These are phyloP conservation scores for Cochlearia excelsa DNA, from an alignment of 345 rosid species.

Conservation along the genomic window DNA sequence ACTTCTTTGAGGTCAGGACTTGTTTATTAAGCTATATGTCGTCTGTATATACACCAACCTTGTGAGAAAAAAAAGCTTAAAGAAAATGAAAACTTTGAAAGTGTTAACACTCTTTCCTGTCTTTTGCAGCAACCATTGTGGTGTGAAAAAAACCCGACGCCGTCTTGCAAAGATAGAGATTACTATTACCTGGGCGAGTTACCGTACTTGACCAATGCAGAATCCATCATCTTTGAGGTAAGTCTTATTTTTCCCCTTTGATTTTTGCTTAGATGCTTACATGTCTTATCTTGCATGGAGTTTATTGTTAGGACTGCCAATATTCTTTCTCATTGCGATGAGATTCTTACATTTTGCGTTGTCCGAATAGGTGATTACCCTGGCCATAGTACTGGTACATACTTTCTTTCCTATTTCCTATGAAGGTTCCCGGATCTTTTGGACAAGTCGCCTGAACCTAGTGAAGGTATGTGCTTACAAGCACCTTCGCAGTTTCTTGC, in stretches of 20 bases:
- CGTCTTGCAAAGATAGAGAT: slow-evolving; percentile 68
- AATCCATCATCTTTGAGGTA: slow-evolving; percentile 82
- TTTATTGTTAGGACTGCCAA: neutral
- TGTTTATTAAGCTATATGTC: neutral
- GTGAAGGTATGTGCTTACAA: slow-evolving; percentile 53
- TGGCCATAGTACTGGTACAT: slow-evolving; percentile 56
- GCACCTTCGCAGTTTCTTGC: slow-evolving; percentile 16
- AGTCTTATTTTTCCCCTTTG: slow-evolving; percentile 7
- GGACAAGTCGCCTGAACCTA: slow-evolving; percentile 54
- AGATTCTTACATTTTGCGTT: neutral
- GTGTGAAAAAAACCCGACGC: slow-evolving; percentile 49
- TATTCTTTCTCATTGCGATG: slow-evolving; percentile 18
- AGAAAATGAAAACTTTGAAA: neutral
- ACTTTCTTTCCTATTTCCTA: slow-evolving; percentile 67
- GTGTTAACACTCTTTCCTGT: slow-evolving; percentile 1
- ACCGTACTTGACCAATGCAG: slow-evolving; percentile 71
- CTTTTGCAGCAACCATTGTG: slow-evolving; percentile 81
- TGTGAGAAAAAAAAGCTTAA: neutral
- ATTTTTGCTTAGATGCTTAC: neutral
- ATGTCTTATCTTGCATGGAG: slow-evolving; percentile 2
- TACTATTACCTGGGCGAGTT: slow-evolving; percentile 83
- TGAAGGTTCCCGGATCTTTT: slow-evolving; percentile 66
- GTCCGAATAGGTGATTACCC: slow-evolving; percentile 44
- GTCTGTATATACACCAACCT: neutral
- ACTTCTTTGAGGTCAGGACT: slow-evolving; percentile 81